These are phyloP conservation scores for Cubamyces sp. DNA, from an alignment of 768 basidiomycete species.

Conservation along the genomic window DNA sequence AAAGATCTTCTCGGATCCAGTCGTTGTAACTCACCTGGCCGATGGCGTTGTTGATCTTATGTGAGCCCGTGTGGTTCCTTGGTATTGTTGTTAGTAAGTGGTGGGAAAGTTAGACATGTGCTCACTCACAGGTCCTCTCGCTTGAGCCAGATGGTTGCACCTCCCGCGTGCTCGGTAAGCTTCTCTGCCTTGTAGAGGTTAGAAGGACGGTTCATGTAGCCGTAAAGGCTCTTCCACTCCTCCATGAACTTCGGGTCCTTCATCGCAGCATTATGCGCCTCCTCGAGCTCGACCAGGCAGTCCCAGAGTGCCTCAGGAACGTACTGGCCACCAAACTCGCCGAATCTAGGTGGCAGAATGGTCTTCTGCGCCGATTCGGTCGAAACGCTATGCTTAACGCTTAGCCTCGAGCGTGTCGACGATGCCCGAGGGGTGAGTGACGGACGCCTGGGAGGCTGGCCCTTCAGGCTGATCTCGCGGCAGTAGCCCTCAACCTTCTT, in stretches of 20 bases:
- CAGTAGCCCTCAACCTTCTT: slow-evolving; percentile 73
- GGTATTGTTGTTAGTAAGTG: slow-evolving; percentile 3
- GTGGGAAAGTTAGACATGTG: slow-evolving; percentile 10
- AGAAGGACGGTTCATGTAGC: slow-evolving; percentile 95
- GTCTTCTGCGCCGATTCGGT: slow-evolving; percentile 36
- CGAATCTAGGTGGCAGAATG: slow-evolving; percentile 82
- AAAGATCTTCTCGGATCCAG: neutral
- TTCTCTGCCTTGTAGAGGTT: slow-evolving; percentile 91
- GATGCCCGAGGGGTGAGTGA: slow-evolving; percentile 16
- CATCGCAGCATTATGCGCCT: slow-evolving; percentile 85
- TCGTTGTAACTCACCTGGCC: slow-evolving; percentile 68
- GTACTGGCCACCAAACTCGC: slow-evolving; percentile 96
- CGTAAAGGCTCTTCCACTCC: slow-evolving; percentile 85
- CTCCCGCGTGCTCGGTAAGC: slow-evolving; percentile 86
- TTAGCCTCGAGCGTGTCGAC: slow-evolving; percentile 37
- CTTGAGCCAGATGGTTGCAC: slow-evolving; percentile 98
- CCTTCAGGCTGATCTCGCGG: slow-evolving; percentile 62
- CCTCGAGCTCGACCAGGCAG: slow-evolving; percentile 87
- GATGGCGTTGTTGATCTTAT: slow-evolving; percentile 99
- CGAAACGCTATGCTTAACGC: slow-evolving; percentile 37
- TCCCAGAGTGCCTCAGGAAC: slow-evolving; percentile 97
- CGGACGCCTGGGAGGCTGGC: slow-evolving; percentile 30
- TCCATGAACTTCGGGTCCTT: slow-evolving; percentile 91
- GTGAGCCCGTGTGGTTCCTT: slow-evolving; percentile 97
- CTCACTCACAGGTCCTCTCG: slow-evolving; percentile 80